Base-by-base conservation (phyloP, 192 early-diverging fungal species). In the Pilaira anomala region DNA sequence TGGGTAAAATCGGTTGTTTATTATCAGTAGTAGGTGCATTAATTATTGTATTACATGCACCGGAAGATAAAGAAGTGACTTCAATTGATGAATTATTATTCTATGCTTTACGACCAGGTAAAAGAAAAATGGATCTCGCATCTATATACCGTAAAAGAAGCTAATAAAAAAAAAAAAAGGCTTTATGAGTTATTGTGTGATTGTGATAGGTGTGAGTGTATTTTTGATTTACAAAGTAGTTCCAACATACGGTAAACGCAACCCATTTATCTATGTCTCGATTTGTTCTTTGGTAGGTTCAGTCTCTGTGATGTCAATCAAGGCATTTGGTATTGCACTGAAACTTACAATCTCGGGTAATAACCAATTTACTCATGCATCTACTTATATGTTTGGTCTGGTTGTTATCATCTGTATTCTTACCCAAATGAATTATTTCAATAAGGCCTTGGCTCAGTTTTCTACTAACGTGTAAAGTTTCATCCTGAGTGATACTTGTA, bases 351-450 rank as follows among this genome's bases (percentile, higher is more conserved):
- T 95, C 85, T 86, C 91, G 7, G 93, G 94, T 49, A 82, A 88
- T 66, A 98, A 93, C 77, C 94, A 98, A 78, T 86, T 98, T 51
- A 83, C 86, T 22, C 89, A 96, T 62, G 78, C 90, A 7, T 93
- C 92, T 46, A 95, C 94, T 7, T 98, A 92, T 65, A 80, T 93
- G 19, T 96, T 98, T 75, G 87, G 84, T 18, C 73, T 88, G 29
- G 82, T 91, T 24, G 91, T 94, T 24, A 76, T 75, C 3, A 72
- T 87, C 3, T 94, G 91, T 69, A 94, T 93, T 56, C 76, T 96
- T n/a, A 88, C 89, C 29, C 96, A 98, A 79, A 92, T 96, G 87
- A 98, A 98, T 75, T 98, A 96, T 75, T 94, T 98, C 63, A 98
- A 98, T 82, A 98, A 96, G 79, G 93, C 96, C 18, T 76, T 98